phyloP scores from a whole-genome alignment of 208 protist genomes.

The Wallacemonas collosoma region DNA sequence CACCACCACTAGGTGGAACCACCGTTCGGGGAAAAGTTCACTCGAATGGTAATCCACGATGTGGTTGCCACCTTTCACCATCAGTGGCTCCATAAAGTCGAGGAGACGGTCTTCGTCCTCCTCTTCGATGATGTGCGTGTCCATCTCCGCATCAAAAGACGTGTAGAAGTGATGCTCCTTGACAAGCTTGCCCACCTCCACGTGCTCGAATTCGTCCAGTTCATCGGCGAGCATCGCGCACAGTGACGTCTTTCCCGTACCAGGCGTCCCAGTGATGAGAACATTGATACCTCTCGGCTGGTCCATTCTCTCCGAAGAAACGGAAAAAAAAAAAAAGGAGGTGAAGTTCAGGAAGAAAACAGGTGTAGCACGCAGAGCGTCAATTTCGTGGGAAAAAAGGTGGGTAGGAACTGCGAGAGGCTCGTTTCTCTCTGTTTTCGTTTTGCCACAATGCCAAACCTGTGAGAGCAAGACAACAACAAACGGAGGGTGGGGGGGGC shows the following conservation, averaged over 20 bases:
- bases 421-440: not conserved
- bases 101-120: conserved; percentile 91
- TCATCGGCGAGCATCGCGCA: conserved; percentile 72
- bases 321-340: conserved; percentile 5
- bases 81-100: conserved; percentile 94
- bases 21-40: conserved; percentile 97
- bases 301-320: conserved; percentile 44
- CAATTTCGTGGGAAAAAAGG: not conserved
- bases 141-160: conserved; percentile 92
- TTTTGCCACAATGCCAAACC: not conserved
- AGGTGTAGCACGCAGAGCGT: no score
- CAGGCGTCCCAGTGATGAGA: conserved; percentile 96
- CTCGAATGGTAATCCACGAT: conserved; percentile 97
- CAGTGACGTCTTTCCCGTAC: conserved; percentile 96
- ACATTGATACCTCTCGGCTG: conserved; percentile 86
- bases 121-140: conserved; percentile 95
- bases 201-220: conserved; percentile 69
- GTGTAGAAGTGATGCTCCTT: conserved; percentile 92
- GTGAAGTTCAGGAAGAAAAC: no score
- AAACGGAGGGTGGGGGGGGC: not conserved
- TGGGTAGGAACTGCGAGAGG: no score
- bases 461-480: conserved; percentile 5
- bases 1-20: conserved; percentile 98
- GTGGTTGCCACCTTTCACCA: conserved; percentile 87
- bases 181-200: conserved; percentile 93